A percentile compares a stretch with the other conserved stretches of the same genome.
Conservation (phyloP, 2,329 filamentous ascomycete species). For the Myriosclerotinia duriaeana region DNA sequence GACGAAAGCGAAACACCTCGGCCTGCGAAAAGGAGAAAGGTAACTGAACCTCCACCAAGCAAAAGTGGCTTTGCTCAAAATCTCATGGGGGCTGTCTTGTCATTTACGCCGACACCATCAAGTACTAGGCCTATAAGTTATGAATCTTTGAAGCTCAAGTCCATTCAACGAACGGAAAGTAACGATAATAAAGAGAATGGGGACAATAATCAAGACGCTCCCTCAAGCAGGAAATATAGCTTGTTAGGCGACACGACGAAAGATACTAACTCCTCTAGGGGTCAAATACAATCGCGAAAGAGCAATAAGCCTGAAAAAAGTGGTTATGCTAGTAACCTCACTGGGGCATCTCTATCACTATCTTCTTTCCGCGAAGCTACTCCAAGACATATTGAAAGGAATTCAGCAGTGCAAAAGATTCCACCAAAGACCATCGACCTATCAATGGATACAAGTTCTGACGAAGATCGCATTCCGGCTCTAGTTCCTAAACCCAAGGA, state of each 20-base stretch:
- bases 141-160: constrained; percentile 30
- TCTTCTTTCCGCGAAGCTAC: constrained; percentile 22
- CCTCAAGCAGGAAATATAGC: not conserved
- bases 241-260: not conserved
- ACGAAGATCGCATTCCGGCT: not conserved
- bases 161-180: constrained; percentile 16
- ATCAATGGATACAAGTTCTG: constrained; percentile 12
- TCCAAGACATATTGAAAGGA: not conserved
- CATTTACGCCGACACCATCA: constrained; percentile 39
- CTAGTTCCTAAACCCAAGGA: not conserved
- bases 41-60: constrained; percentile 44
- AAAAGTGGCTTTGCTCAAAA: constrained; percentile 53
- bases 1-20: constrained; percentile 36
- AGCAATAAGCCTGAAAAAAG: constrained; percentile 29
- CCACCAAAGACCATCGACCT: constrained; percentile 10
- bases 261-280: not conserved
- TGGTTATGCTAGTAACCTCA: constrained; percentile 38
- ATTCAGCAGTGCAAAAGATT: not conserved
- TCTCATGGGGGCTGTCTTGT: constrained; percentile 51
- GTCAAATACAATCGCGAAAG: constrained; percentile 21
- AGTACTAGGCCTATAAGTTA: constrained; percentile 35
- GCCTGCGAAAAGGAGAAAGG: constrained; percentile 46
- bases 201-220: not conserved
- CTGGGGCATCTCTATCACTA: constrained; percentile 34
- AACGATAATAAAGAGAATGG: constrained; percentile 29